Conservation (phyloP, 2,329 filamentous ascomycete genomes). For the Diplodia seriata region DNA sequence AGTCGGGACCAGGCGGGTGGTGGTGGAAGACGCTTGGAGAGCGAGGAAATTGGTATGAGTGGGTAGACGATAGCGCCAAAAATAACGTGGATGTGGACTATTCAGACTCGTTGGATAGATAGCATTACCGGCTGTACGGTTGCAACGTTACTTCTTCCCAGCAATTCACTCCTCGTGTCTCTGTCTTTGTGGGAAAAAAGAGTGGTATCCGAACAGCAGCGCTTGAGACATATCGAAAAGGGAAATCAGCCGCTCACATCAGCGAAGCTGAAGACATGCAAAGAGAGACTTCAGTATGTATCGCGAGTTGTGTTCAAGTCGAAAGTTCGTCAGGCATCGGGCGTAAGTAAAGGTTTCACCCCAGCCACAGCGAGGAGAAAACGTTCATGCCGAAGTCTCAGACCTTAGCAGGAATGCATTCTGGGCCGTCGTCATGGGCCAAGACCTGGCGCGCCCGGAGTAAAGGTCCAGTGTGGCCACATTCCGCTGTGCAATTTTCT, state of each 20-base stretch:
- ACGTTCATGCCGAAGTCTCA: not conserved
- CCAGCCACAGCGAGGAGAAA: not conserved
- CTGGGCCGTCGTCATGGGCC: not conserved
- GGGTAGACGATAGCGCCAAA: not conserved
- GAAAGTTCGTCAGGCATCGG: not conserved
- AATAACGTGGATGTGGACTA: not conserved
- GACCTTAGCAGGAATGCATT: not conserved
- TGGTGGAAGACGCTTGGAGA: no score
- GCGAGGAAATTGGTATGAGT: no score
- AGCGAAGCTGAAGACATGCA: not conserved
- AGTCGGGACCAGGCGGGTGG: not conserved
- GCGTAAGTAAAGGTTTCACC: not conserved
- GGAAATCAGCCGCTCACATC: conserved; percentile 6
- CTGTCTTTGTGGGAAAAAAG: not conserved
- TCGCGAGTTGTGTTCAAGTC: no score
- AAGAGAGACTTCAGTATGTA: not conserved
- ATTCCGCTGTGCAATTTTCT: conserved; percentile 13
- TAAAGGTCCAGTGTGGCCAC: conserved; percentile 19
- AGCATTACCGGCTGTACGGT: not conserved
- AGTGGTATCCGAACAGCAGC: not conserved
- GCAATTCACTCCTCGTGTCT: not conserved
- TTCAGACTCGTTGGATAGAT: not conserved
- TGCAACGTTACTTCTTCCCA: not conserved
- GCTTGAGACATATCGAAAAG: not conserved
- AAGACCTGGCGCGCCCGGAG: conserved; percentile 17